phyloP scores from a whole-genome alignment of 495 filamentous ascomycete species.

The Beverwykella pulmonaria region DNA sequence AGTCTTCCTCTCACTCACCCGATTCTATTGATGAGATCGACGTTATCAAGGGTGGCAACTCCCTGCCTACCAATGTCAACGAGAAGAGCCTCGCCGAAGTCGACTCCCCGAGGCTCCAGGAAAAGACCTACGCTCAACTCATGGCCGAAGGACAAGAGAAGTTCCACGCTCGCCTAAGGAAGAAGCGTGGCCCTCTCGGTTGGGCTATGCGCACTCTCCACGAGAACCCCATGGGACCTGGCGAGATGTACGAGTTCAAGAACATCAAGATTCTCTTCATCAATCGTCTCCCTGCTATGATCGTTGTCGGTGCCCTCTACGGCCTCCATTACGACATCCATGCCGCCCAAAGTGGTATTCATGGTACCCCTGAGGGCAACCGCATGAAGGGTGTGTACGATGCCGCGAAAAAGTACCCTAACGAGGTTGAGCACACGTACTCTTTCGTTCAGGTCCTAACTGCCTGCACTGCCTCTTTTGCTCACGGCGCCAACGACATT shows the following conservation, averaged over 20 bases:
- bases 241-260: slow-evolving; percentile 66
- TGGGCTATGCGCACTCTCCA: slow-evolving; percentile 73
- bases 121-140: slow-evolving; percentile 61
- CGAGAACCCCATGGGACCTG: slow-evolving; percentile 67
- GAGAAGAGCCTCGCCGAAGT: slow-evolving; percentile 52
- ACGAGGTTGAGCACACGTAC: slow-evolving; percentile 75
- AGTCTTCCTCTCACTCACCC: slow-evolving; percentile 31
- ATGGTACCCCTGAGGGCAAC: slow-evolving; percentile 66
- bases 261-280: slow-evolving; percentile 59
- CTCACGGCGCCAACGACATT: slow-evolving; percentile 81
- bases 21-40: slow-evolving; percentile 35
- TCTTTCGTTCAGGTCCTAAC: slow-evolving; percentile 75
- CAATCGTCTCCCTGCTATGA: slow-evolving; percentile 63
- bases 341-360: slow-evolving; percentile 63
- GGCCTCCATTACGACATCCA: slow-evolving; percentile 76
- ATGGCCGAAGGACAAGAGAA: slow-evolving; percentile 53
- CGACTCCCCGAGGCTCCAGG: slow-evolving; percentile 30
- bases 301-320: slow-evolving; percentile 61
- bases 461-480: slow-evolving; percentile 73
- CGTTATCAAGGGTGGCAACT: slow-evolving; percentile 23
- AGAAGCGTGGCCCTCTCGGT: slow-evolving; percentile 63
- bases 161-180: slow-evolving; percentile 57
- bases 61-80: slow-evolving; percentile 28
- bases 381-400: slow-evolving; percentile 64
- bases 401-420: slow-evolving; percentile 66